Percentiles rank a stretch among this genome's conserved stretches.
Conservation (phyloP, 768 basidiomycete genomes). For the Porphyrellus cyaneotinctus region DNA sequence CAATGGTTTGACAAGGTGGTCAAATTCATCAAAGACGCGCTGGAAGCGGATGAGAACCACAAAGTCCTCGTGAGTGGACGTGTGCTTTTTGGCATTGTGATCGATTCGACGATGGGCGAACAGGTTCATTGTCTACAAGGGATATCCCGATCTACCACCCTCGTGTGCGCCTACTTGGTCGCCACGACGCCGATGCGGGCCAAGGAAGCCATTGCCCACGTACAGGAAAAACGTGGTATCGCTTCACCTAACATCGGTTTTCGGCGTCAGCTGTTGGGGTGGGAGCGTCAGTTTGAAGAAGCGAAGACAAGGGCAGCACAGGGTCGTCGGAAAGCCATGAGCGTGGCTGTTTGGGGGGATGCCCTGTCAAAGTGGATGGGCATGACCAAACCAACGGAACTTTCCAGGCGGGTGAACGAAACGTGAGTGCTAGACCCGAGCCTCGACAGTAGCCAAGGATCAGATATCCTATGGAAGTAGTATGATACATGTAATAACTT, state of each 20-base stretch:
- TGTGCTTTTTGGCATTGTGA: neutral
- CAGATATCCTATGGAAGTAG: too few species aligned
- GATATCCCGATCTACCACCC: slow-evolving; percentile 69
- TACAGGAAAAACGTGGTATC: slow-evolving; percentile 54
- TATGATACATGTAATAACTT: neutral
- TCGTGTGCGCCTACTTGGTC: slow-evolving; percentile 70
- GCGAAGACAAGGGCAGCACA: slow-evolving; percentile 17
- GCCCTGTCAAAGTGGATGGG: slow-evolving; percentile 19
- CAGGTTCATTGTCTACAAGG: slow-evolving; percentile 79
- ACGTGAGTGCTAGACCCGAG: neutral
- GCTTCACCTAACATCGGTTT: slow-evolving; percentile 68
- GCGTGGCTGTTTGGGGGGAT: slow-evolving; percentile 1
- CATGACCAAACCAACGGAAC: neutral
- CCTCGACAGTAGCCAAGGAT: neutral
- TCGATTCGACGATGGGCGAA: neutral
- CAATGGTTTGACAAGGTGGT: slow-evolving; percentile 47
- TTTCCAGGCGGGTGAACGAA: neutral
- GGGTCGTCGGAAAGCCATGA: slow-evolving; percentile 14
- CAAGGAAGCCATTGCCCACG: slow-evolving; percentile 50
- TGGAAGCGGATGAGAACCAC: slow-evolving; percentile 39
- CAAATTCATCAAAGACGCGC: slow-evolving; percentile 47
- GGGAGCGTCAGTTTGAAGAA: slow-evolving; percentile 31
- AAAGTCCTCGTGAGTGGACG: slow-evolving; percentile 45
- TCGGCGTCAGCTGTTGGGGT: slow-evolving; percentile 48
- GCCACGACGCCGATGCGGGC: slow-evolving; percentile 49